Base-by-base conservation (phyloP, 2,329 filamentous ascomycete species). In the Pyrenophora graminea region DNA sequence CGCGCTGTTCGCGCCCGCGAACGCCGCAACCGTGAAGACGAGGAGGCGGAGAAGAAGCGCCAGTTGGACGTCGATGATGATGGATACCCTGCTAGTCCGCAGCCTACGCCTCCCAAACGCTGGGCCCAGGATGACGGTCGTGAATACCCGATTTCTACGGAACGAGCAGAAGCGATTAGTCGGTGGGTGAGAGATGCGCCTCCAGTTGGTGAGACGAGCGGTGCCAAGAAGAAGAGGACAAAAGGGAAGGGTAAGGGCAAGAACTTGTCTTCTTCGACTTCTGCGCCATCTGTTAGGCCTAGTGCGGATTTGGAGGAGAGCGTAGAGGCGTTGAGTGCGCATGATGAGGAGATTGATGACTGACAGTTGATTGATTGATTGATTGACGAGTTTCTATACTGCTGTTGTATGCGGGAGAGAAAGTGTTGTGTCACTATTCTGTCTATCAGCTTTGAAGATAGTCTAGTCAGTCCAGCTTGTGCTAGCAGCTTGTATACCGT, bases 131-230 rank as follows among this genome's bases (percentile, higher is more conserved):
- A 88, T 45, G 83, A 87, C 53, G 82, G 81, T 0, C 84, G 83
- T 62, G 87, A 90, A 58, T 89, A 88, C 67, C 83, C 84, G 2
- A 85, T 90, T 56, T 79, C 82, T 15, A 89, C 87, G 1, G 86
- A 89, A 56, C 80, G 89, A 18, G 88, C 89, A 0, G 80, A 84
- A 40, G 82, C 83, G 15, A 84, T 93, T 51, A 82, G 85, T 0
- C 75, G 82, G 36, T 94, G 90, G 89, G 82, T 93, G 13, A 62
- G 74, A 23, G 78, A 80, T 54, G 76, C 76, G 27, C 78, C 77
- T n/a, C 50, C 72, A 9, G 52, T 66, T 1, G 67, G 74, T 39
- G 74, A 74, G 27, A 74, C 62, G 1, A 51, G 50, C 1, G 69
- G 62, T 37, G 69, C 68, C 53, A 75, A 68, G 64, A 76, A 72